A percentile compares a stretch with the other conserved stretches of the same genome.
Evolutionary conservation across 805 yeast species (phyloP).

Genomic region (Metschnikowia noctiluminum): DNA sequence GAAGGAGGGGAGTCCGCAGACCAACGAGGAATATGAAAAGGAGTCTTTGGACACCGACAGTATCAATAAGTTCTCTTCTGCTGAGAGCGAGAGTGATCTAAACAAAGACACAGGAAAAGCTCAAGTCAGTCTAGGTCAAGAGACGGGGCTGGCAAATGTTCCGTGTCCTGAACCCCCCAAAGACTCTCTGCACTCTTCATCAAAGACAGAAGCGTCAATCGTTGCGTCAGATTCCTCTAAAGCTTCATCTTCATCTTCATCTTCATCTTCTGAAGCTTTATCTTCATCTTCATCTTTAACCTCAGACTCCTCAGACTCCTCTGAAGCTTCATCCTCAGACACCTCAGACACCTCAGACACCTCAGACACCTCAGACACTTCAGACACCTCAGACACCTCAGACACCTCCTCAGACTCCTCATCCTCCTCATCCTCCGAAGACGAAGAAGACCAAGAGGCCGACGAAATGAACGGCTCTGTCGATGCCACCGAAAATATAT

Average conservation of each 20-base stretch:
- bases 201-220: too few species aligned
- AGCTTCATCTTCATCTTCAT: neutral
- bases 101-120: constrained; percentile 16
- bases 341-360: too few species aligned
- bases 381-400: too few species aligned
- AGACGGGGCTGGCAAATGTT: too few species aligned
- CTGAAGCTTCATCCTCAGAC: too few species aligned
- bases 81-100: neutral
- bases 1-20: neutral
- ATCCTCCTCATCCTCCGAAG: neutral
- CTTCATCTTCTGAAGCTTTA: too few species aligned
- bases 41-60: neutral
- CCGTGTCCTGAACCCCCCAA: neutral
- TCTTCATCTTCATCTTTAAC: too few species aligned
- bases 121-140: too few species aligned
- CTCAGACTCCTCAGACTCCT: neutral
- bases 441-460: neutral
- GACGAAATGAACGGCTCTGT: neutral
- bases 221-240: neutral
- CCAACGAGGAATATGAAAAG: neutral
- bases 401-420: neutral
- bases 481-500: neutral
- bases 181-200: too few species aligned
- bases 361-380: too few species aligned
- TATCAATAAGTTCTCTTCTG: too few species aligned